Evolutionary conservation across 306 rosid genomes (phyloP), one percentile per base, ranked within the genome.

Genomic region (Rosa lucieae): DNA sequence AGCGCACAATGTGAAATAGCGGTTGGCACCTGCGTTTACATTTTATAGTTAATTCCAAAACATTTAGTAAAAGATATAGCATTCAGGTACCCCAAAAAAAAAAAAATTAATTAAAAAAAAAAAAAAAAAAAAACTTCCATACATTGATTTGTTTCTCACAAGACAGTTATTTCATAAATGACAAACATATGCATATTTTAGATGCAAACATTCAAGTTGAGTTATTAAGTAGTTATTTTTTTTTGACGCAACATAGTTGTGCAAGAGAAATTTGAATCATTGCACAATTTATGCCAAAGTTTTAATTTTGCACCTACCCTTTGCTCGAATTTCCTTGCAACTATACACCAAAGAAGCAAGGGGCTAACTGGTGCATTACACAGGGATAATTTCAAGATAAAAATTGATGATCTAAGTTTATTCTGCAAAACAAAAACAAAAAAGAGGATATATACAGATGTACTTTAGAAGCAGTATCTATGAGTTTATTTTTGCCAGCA

Each of bases 1-100:
- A 63, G 89, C 77, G 87, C 99, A 92, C 26, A 91, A 88, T 10
- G 99, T 94, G 89, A 85, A 94, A 83, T 91, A 94, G 78, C 92
- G 94, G 87, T 94, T 94, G 63, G 79, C 84, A 71, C 97, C 99
- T 94, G 93, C 76, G 84, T 67, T 12, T 13, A 78, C 42, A 59
- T 73, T 11, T n/a, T 44, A 53, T 29, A 29, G 29, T 29, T 23
- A 81, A 44, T 82, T 68, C 71, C 73, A 74, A 29, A 65, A 46
- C 73, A 67, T 12, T 21, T 47, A 76, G 68, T 70, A 14, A 76
- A 63, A 66, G 6, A 58, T 42, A 20, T 12, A 42, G 29, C n/a
- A 73, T n/a, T 18, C 40, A 13, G 23, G 26, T 23, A 40, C 29
- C 32, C 29, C 29, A 0, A 29, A 29, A 0, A 29, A 29, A 53